Evolutionary conservation across 805 yeast genomes (phyloP).

Genomic region (Wickerhamomyces ciferrii): DNA sequence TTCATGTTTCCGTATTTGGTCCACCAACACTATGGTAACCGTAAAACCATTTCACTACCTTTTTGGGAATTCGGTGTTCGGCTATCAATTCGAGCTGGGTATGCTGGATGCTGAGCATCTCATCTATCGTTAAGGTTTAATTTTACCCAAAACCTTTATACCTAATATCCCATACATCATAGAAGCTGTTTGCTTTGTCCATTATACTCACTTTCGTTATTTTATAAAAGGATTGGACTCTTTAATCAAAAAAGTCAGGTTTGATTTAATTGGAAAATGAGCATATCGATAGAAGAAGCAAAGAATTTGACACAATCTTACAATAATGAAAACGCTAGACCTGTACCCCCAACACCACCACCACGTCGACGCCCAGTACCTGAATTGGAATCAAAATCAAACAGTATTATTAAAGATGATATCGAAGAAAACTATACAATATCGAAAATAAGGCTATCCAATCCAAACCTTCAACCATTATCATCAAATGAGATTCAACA

Average conservation of each 20-base stretch:
- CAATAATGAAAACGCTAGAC: background rate
- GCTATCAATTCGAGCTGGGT: background rate
- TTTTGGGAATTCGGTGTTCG: background rate
- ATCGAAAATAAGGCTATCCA: conserved; percentile 2
- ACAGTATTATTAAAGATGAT: too few relatives aligned
- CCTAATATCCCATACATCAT: too few relatives aligned
- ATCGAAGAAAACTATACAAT: conserved; percentile 5
- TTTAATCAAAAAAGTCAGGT: too few relatives aligned
- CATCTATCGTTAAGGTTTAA: background rate
- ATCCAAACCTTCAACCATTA: conserved; percentile 21
- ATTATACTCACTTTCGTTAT: too few relatives aligned
- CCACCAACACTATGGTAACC: background rate
- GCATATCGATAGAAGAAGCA: background rate
- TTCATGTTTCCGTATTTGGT: conserved; percentile 6
- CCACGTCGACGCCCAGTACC: too few relatives aligned
- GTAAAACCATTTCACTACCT: background rate
- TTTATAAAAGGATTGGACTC: too few relatives aligned
- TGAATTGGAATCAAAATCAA: too few relatives aligned
- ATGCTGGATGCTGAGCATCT: too few relatives aligned
- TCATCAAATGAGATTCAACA: conserved; percentile 5
- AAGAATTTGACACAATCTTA: background rate
- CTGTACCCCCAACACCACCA: background rate
- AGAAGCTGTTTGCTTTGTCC: too few relatives aligned
- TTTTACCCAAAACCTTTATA: background rate
- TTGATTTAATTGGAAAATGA: background rate